A percentile compares a stretch with the other conserved stretches of the same genome.
Evolutionary conservation across 495 filamentous ascomycete genomes (phyloP).

Genomic region (Daldinia grandis): DNA sequence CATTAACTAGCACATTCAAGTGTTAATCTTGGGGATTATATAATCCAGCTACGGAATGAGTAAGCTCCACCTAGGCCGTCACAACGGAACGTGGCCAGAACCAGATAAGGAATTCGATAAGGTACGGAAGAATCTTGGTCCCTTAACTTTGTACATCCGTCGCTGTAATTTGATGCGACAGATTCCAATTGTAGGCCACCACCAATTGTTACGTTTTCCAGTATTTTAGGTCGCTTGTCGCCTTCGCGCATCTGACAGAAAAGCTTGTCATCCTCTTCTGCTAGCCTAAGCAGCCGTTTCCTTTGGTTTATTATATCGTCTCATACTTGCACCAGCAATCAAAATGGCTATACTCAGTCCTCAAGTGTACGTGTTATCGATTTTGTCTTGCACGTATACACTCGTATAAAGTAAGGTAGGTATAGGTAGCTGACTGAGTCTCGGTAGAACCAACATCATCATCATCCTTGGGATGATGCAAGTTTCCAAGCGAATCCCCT

Average conservation of each 20-base stretch:
- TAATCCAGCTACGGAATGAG: background rate
- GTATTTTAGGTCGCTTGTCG: background rate
- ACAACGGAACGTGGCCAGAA: conserved; percentile 20
- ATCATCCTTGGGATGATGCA: conserved; percentile 99
- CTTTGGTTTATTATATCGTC: background rate
- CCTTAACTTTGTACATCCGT: background rate
- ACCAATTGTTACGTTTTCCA: conserved; percentile 5
- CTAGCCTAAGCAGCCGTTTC: background rate
- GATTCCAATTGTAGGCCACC: conserved; percentile 2
- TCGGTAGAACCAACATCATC: conserved; percentile 82
- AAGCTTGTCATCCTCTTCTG: background rate
- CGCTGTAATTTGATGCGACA: conserved; percentile 16
- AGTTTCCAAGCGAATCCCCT: conserved; percentile 91
- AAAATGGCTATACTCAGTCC: conserved; percentile 61
- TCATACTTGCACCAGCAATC: conserved; percentile 16
- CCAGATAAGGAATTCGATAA: conserved; percentile 9
- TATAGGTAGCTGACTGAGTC: conserved; percentile 32
- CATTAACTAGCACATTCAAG: background rate
- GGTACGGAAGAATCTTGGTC: conserved; percentile 12
- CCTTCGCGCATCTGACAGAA: conserved; percentile 3
- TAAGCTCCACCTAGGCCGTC: background rate
- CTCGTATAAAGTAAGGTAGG: background rate
- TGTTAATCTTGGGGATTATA: background rate
- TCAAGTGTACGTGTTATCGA: conserved; percentile 55
- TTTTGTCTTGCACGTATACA: conserved; percentile 15